Evolutionary conservation across 208 protist genomes (phyloP), one percentile per base, ranked within the genome.

Genomic region (Acanthamoeba healyi): DNA sequence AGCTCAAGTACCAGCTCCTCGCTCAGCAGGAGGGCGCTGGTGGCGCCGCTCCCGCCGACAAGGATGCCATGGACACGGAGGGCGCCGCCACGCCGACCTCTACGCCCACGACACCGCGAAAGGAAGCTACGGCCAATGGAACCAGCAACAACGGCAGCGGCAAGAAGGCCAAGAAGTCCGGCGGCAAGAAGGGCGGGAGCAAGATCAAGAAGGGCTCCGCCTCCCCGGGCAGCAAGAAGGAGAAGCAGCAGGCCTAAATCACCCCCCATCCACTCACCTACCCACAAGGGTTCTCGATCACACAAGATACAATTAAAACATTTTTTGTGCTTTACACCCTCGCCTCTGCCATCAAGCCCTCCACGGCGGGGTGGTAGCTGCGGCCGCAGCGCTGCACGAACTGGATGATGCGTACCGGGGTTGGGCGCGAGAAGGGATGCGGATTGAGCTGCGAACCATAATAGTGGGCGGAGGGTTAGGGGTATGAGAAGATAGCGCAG

Each of bases 1-100:
- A 58, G 77, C 42, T 58, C 77, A 58, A 86, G 77, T 58, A 86
- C 42, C 77, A 86, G n/a, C 72, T 82, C 72, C 72, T 82, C 40
- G 72, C 72, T 38, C 77, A 86, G 77, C 77, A 54, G 77, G 36
- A 81, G 70, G 70, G 36, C 70, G 65, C n/a, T 74, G 34, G 32
- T 38, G 63, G 63, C 63, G 32, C 26, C 63, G 32, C 29, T 0
- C 29, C 26, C 26, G 26, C 63, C 63, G 63, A n/a, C 61, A 70
- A 74, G 29, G 70, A 81, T 38, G 40, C 34, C n/a, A 81, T 81
- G 70, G 70, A 81, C 36, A 49, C 70, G 19, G 70, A 81, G 38
- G 38, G n/a, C 54, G n/a, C 54, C 19, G 26, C 40, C 70, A 49
- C 70, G 19, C 34, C 70, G 9, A 79, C 40, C 29, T 44, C 34